Percentiles rank a stretch among this genome's conserved stretches.
These are phyloP conservation scores for Trichoderma atrobrunneum DNA, from an alignment of 2,329 filamentous ascomycete species.

Conservation along the genomic window DNA sequence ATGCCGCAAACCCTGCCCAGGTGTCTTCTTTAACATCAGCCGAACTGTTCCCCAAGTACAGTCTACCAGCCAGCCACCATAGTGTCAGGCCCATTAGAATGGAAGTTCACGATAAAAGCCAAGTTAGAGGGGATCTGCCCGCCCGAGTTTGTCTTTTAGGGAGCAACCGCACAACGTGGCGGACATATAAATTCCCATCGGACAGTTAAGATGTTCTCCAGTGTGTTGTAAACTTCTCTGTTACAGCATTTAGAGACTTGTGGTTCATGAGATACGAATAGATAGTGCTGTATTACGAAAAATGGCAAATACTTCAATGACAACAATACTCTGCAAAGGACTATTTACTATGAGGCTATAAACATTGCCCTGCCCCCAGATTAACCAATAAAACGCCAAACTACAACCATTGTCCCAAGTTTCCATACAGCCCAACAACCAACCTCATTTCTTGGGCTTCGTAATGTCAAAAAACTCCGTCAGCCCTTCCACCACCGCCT, in stretches of 20 bases:
- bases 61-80: constrained; percentile 29
- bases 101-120: constrained; percentile 48
- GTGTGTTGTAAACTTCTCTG: accelerated
- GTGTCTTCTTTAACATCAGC: constrained; percentile 8
- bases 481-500: constrained; percentile 75
- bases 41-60: constrained; percentile 25
- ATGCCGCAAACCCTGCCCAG: constrained; percentile 23
- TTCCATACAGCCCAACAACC: background rate
- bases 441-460: constrained; percentile 48
- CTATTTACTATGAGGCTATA: background rate
- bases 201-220: background rate
- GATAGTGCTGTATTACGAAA: background rate
- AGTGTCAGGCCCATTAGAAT: constrained; percentile 44
- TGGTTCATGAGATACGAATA: background rate
- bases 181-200: constrained; percentile 43
- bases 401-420: background rate
- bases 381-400: background rate
- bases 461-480: constrained; percentile 76
- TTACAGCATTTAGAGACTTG: background rate
- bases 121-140: constrained; percentile 46
- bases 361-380: background rate
- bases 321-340: background rate
- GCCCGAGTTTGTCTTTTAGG: constrained; percentile 51
- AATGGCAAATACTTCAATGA: background rate
- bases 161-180: constrained; percentile 46